A percentile compares a stretch with the other conserved stretches of the same genome.
These are phyloP conservation scores for Trypanosoma boissoni DNA, from an alignment of 208 protist species.

Conservation along the genomic window DNA sequence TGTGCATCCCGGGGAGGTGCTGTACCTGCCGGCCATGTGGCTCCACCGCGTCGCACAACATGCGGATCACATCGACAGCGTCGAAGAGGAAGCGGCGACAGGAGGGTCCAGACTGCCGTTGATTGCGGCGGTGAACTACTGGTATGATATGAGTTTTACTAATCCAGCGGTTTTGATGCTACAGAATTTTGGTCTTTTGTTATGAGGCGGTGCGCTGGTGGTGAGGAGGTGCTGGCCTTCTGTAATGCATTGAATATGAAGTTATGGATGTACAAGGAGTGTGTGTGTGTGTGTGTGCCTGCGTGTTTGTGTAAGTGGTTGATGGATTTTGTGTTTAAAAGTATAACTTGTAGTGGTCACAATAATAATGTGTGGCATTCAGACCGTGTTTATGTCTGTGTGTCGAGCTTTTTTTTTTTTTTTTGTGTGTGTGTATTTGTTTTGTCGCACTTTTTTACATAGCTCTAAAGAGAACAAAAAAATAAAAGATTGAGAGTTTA, in stretches of 20 bases:
- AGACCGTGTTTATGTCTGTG: no score
- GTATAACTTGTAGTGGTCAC: no score
- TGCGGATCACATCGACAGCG: slow-evolving; percentile 56
- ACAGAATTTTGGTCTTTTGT: slow-evolving; percentile 75
- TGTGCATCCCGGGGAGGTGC: slow-evolving; percentile 80
- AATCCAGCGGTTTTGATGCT: slow-evolving; percentile 82
- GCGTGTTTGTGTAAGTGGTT: no score
- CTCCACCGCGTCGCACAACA: slow-evolving; percentile 87
- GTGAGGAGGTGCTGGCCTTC: neutral
- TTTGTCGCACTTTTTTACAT: no score
- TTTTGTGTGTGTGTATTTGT: no score
- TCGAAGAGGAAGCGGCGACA: slow-evolving; percentile 1
- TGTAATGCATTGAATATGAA: neutral
- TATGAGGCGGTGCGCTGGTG: slow-evolving; percentile 26
- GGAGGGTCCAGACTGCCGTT: slow-evolving; percentile 45
- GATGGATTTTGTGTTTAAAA: no score
- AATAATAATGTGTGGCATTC: no score
- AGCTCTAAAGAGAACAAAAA: slow-evolving; percentile 4
- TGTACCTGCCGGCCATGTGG: slow-evolving; percentile 92
- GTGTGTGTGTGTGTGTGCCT: no score
- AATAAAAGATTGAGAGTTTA: neutral
- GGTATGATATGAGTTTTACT: slow-evolving; percentile 90
- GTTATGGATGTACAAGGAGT: no score
- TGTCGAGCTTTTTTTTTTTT: no score
- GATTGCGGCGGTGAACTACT: slow-evolving; percentile 92